Evolutionary conservation across 495 filamentous ascomycete species (phyloP), one percentile per base, ranked within the genome.

Genomic region (Paragyromitra xinjiangensis): DNA sequence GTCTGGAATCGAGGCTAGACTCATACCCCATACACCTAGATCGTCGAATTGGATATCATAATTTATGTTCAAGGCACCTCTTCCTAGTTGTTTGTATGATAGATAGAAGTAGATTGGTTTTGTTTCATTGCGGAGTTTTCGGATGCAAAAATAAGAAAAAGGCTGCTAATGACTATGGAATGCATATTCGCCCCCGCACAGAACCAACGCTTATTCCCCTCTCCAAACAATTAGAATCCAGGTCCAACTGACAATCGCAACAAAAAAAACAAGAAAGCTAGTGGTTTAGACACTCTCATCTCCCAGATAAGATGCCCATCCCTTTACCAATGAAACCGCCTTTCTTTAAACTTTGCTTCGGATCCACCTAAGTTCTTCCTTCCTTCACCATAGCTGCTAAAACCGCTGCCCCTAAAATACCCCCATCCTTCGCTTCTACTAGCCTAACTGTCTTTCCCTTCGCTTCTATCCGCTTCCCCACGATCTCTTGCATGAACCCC

Each of bases 341-440:
- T 1, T 14, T n/a, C 29, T 7, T 24, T 9, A 1, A 24, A 3
- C n/a, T 56, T 56, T 24, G 22, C 26, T 56, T 6, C n/a, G 3
- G 16, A 45, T 16, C 4, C n/a, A 19, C 40, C 37, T 45, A 82
- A n/a, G 80, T 82, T 14, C 55, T 79, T 39, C 76, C 76, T 40
- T 58, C 71, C 29, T 80, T 76, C 7, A 82, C 86, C 75, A 88
- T 84, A 34, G 87, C 88, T 7, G 86, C 88, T 5, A 89, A 87
- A 56, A 90, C 88, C 0, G 86, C 88, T 6, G 88, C 88, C 7
- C 88, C 88, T 7, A 88, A 72, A 53, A 90, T 88, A 6, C 87
- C 87, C 56, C 87, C 86, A 62, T 89, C 88, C 14, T 82, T 83
- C 3, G 87, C 87, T 16, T 83, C 84, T 40, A 88, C 86, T 14